phyloP scores from a whole-genome alignment of 2,329 filamentous ascomycete genomes.

The Cladobotryum mycophilum region DNA sequence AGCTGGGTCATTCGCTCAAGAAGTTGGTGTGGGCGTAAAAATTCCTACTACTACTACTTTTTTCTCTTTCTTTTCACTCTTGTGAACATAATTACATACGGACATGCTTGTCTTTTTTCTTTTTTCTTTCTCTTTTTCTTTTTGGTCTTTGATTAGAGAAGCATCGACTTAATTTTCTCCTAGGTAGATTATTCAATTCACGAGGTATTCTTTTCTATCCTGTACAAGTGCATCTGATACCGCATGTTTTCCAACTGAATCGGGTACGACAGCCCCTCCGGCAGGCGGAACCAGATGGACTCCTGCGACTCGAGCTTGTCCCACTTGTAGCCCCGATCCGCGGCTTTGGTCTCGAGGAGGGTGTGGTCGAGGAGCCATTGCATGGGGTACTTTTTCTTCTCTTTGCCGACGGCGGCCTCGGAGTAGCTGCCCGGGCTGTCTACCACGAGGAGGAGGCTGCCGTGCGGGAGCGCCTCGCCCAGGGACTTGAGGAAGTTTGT shows the following conservation, averaged over 20 bases:
- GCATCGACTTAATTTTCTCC: background rate
- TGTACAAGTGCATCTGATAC: constrained; percentile 84
- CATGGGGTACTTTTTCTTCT: constrained; percentile 75
- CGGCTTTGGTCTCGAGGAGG: constrained; percentile 45
- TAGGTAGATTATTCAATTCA: background rate
- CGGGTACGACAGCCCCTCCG: constrained; percentile 63
- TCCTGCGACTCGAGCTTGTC: constrained; percentile 69
- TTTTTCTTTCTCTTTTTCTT: background rate
- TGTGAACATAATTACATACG: background rate
- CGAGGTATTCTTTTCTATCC: constrained; percentile 20
- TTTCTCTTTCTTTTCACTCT: too few relatives aligned
- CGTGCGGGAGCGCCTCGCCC: constrained; percentile 49
- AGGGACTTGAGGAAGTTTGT: constrained; percentile 69
- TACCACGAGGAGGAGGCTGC: constrained; percentile 72
- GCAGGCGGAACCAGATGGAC: constrained; percentile 77
- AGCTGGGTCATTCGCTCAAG: constrained; percentile 84
- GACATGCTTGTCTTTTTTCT: too few relatives aligned
- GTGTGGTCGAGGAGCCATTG: constrained; percentile 85
- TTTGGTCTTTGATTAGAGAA: background rate
- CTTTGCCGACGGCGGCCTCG: constrained; percentile 63
- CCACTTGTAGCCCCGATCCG: constrained; percentile 47
- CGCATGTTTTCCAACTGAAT: constrained; percentile 91
- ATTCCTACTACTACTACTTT: background rate
- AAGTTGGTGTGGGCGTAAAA: constrained; percentile 76
- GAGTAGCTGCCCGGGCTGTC: constrained; percentile 95